These are phyloP conservation scores for Citrus unshiu DNA, from an alignment of 345 rosid species.

Conservation along the genomic window DNA sequence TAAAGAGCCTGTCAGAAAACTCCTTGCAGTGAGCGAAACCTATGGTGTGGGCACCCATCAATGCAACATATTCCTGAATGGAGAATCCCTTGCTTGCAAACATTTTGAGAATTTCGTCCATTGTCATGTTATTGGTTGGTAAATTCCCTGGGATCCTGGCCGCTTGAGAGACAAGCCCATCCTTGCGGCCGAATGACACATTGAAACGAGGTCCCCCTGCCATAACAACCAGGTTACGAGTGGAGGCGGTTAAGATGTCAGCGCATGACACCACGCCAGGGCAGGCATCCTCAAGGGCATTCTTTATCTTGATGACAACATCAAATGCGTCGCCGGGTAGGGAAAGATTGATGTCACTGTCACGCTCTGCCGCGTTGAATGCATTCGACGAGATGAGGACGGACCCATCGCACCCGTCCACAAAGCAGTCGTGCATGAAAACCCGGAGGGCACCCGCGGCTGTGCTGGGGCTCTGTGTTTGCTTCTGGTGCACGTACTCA, in stretches of 20 bases:
- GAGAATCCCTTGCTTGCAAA: conserved; percentile 44
- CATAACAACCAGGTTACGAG: conserved; percentile 58
- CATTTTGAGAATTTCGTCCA: conserved; percentile 29
- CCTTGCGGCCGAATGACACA: conserved; percentile 50
- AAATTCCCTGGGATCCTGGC: conserved; percentile 27
- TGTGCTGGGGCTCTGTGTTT: conserved; percentile 43
- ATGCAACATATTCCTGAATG: conserved; percentile 45
- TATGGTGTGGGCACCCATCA: conserved; percentile 59
- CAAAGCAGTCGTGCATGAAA: conserved; percentile 60
- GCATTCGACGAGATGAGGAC: conserved; percentile 46
- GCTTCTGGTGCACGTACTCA: conserved; percentile 28
- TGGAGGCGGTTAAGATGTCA: conserved; percentile 45
- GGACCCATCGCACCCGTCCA: conserved; percentile 62
- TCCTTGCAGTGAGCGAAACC: conserved; percentile 61
- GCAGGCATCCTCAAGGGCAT: conserved; percentile 48
- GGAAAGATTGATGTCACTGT: conserved; percentile 38
- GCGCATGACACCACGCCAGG: conserved; percentile 61
- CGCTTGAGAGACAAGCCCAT: conserved; percentile 43
- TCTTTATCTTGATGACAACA: conserved; percentile 39
- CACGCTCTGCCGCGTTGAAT: conserved; percentile 55
- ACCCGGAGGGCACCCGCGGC: conserved; percentile 56
- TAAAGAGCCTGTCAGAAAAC: conserved; percentile 34
- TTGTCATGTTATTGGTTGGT: conserved; percentile 34
- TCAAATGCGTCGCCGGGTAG: conserved; percentile 64
- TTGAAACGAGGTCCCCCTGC: conserved; percentile 54